Conservation (phyloP, 1,284 basidiomycete genomes). For the Singerocomus inundabilis region DNA sequence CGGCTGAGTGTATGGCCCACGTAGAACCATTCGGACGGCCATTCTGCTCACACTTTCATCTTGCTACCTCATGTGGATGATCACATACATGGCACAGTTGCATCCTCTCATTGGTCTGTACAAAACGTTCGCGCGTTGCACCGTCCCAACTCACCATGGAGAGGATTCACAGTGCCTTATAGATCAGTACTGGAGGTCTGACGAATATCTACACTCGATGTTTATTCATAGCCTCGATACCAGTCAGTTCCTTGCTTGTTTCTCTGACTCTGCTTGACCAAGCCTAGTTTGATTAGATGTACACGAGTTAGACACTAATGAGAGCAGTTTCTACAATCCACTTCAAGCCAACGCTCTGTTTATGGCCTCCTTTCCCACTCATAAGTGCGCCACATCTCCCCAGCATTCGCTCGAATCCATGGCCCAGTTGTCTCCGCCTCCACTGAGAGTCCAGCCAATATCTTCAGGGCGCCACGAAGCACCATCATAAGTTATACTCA, state of each 20-base stretch:
- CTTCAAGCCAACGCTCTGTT: neutral
- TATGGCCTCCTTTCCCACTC: constrained; percentile 1
- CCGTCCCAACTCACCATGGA: constrained; percentile 7
- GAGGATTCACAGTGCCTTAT: constrained; percentile 17
- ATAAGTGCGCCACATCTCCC: neutral
- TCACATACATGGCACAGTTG: constrained; percentile 89
- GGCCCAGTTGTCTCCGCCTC: constrained; percentile 9
- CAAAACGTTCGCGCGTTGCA: no score
- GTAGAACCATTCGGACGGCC: constrained; percentile 78
- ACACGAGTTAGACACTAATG: constrained; percentile 29
- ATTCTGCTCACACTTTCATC: constrained; percentile 73
- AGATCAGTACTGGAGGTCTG: constrained; percentile 18
- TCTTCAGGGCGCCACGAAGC: constrained; percentile 8
- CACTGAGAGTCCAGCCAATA: constrained; percentile 17
- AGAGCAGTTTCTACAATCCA: constrained; percentile 7
- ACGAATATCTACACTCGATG: constrained; percentile 3
- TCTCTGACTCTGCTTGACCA: constrained; percentile 3
- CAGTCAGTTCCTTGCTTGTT: constrained; percentile 16
- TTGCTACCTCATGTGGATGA: constrained; percentile 93
- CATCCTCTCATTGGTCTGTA: constrained; percentile 82
- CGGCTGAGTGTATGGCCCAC: neutral
- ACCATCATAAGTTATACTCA: constrained; percentile 12
- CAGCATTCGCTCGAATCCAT: neutral
- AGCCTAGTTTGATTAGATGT: constrained; percentile 19
- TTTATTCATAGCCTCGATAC: constrained; percentile 19